These are phyloP conservation scores for Rhizopus delemar DNA, from an alignment of 371 early-diverging fungal genomes.

Conservation along the genomic window DNA sequence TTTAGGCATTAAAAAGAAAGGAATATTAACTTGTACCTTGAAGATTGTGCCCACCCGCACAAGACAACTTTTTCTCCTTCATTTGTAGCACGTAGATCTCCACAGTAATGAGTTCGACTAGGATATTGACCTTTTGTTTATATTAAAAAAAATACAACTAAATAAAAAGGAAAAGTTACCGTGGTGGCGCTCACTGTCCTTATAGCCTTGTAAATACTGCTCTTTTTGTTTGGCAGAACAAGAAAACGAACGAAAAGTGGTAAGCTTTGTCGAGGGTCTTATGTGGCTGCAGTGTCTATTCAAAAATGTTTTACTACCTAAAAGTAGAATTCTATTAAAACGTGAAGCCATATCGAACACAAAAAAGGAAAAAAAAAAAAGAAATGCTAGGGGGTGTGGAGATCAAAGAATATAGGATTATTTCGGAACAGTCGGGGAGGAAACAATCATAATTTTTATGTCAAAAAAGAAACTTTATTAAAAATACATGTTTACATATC, in stretches of 20 bases:
- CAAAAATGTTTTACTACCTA: not conserved
- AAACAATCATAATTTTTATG: not conserved
- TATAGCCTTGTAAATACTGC: slow-evolving; percentile 35
- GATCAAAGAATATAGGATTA: not conserved
- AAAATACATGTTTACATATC: slow-evolving; percentile 17
- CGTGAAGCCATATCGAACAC: slow-evolving; percentile 9
- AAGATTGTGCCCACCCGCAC: slow-evolving; percentile 76
- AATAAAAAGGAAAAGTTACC: slow-evolving; percentile 16
- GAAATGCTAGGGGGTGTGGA: not conserved
- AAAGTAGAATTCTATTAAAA: slow-evolving; percentile 7
- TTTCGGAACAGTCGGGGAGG: not conserved
- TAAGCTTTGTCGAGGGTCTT: not conserved
- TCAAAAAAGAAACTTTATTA: not conserved
- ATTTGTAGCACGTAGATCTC: slow-evolving; percentile 54
- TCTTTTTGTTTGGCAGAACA: slow-evolving; percentile 7
- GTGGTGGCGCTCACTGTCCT: slow-evolving; percentile 42
- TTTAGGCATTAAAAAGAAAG: not conserved
- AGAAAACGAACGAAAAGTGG: not conserved
- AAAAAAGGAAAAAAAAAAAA: slow-evolving; percentile 4
- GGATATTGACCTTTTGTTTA: slow-evolving; percentile 45
- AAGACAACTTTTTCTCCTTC: slow-evolving; percentile 66
- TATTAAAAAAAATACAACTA: not conserved
- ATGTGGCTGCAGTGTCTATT: not conserved
- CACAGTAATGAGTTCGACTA: slow-evolving; percentile 71
- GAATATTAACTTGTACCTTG: slow-evolving; percentile 47